Conservation (phyloP, 163 green algal species). For the Prototheca wickerhamii region DNA sequence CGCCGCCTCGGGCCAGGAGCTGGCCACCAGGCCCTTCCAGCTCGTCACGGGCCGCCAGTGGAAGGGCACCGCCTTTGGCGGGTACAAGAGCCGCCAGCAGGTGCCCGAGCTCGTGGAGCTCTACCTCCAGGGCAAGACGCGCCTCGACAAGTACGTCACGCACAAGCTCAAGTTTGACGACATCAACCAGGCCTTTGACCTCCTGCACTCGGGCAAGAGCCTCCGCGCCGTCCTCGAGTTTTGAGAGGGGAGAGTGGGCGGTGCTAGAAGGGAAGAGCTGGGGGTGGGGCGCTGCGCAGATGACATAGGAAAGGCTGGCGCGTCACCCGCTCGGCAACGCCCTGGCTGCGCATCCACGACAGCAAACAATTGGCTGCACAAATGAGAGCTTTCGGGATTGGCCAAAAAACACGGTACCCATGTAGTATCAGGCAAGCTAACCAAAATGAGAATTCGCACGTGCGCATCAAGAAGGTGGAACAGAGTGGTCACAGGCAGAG, state of each 20-base stretch:
- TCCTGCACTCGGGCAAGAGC: slow-evolving; percentile 82
- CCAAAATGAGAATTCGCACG: too few species aligned
- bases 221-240: slow-evolving; percentile 70
- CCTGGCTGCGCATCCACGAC: too few species aligned
- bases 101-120: slow-evolving; percentile 80
- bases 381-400: too few species aligned
- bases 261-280: too few species aligned
- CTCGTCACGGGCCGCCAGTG: slow-evolving; percentile 92
- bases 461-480: too few species aligned
- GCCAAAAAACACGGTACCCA: too few species aligned
- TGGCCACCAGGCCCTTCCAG: slow-evolving; percentile 94
- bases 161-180: slow-evolving; percentile 72
- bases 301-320: too few species aligned
- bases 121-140: slow-evolving; percentile 76
- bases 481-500: too few species aligned
- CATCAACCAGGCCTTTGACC: slow-evolving; percentile 96
- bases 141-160: slow-evolving; percentile 95
- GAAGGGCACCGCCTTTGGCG: slow-evolving; percentile 96
- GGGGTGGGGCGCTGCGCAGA: too few species aligned
- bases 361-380: too few species aligned
- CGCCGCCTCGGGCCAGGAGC: slow-evolving; percentile 86
- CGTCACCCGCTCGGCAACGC: too few species aligned
- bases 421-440: too few species aligned
- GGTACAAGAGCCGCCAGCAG: slow-evolving; percentile 80
- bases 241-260: neutral